These are phyloP conservation scores for Termitomyces sp. DNA, from an alignment of 768 basidiomycete species.

Conservation along the genomic window DNA sequence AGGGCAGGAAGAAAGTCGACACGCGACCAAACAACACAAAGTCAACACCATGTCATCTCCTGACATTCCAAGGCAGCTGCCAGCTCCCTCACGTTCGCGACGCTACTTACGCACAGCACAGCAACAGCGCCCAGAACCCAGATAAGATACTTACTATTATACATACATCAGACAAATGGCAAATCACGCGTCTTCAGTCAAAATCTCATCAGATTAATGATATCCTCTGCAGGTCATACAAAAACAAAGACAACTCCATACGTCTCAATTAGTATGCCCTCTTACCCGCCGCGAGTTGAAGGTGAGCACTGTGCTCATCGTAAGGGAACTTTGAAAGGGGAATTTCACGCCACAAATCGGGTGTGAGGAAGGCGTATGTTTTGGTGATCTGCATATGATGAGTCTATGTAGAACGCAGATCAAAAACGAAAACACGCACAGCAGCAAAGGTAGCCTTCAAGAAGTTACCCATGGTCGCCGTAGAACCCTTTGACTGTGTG, in stretches of 20 bases:
- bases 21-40: slow-evolving; percentile 9
- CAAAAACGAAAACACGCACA: slow-evolving; percentile 35
- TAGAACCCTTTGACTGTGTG: slow-evolving; percentile 97
- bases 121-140: not conserved
- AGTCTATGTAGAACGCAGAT: not conserved
- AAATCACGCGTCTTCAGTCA: not conserved
- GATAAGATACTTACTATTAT: not conserved
- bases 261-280: slow-evolving; percentile 48
- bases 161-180: not conserved
- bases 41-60: slow-evolving; percentile 4
- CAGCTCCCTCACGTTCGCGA: not conserved
- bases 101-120: not conserved
- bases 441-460: slow-evolving; percentile 95
- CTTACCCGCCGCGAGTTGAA: slow-evolving; percentile 80
- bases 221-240: slow-evolving; percentile 6
- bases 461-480: slow-evolving; percentile 99
- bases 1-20: slow-evolving; percentile 6
- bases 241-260: slow-evolving; percentile 7
- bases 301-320: slow-evolving; percentile 93
- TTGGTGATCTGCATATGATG: slow-evolving; percentile 70
- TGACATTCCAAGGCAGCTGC: not conserved
- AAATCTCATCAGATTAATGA: slow-evolving; percentile 1
- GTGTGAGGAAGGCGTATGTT: slow-evolving; percentile 97
- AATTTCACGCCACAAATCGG: slow-evolving; percentile 96
- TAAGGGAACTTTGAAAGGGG: slow-evolving; percentile 84